phyloP scores from a whole-genome alignment of 306 rosid genomes.

The Benincasa hispida region DNA sequence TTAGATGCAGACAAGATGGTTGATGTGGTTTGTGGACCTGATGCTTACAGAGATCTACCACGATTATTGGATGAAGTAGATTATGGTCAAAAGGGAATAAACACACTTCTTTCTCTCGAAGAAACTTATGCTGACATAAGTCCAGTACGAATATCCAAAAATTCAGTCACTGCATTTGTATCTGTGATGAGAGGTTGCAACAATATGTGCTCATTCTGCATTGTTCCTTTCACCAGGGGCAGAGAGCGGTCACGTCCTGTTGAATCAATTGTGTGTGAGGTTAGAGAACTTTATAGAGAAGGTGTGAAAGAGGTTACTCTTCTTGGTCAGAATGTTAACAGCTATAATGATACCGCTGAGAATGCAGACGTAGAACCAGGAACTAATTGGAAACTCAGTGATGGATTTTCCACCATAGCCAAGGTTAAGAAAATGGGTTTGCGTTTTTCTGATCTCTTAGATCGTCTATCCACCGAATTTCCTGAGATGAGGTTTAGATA shows the following conservation, averaged over 20 bases:
- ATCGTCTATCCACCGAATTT: constrained; percentile 64
- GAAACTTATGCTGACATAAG: constrained; percentile 94
- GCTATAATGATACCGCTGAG: constrained; percentile 74
- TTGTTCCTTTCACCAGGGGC: constrained; percentile 92
- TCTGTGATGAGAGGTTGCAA: constrained; percentile 98
- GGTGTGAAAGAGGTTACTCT: constrained; percentile 94
- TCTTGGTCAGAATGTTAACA: constrained; percentile 95
- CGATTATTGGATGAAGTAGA: constrained; percentile 78
- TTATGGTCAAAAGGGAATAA: constrained; percentile 86
- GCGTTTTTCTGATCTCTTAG: constrained; percentile 82
- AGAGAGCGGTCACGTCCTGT: constrained; percentile 90
- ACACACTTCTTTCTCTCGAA: constrained; percentile 91
- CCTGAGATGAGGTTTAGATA: constrained; percentile 98
- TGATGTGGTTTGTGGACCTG: constrained; percentile 95
- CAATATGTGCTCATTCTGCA: constrained; percentile 96
- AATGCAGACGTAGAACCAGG: constrained; percentile 49
- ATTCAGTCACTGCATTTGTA: constrained; percentile 73
- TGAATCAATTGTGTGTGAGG: constrained; percentile 86
- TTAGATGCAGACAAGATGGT: constrained; percentile 94
- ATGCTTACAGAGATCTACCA: constrained; percentile 91
- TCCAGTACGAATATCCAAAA: constrained; percentile 79
- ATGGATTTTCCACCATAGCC: constrained; percentile 70
- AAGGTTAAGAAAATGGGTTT: constrained; percentile 81
- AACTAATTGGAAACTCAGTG: constrained; percentile 69
- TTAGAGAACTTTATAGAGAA: constrained; percentile 72